These are phyloP conservation scores for Fagopyrum homotropicum DNA, from an alignment of 148 eudicot genomes.

Conservation along the genomic window DNA sequence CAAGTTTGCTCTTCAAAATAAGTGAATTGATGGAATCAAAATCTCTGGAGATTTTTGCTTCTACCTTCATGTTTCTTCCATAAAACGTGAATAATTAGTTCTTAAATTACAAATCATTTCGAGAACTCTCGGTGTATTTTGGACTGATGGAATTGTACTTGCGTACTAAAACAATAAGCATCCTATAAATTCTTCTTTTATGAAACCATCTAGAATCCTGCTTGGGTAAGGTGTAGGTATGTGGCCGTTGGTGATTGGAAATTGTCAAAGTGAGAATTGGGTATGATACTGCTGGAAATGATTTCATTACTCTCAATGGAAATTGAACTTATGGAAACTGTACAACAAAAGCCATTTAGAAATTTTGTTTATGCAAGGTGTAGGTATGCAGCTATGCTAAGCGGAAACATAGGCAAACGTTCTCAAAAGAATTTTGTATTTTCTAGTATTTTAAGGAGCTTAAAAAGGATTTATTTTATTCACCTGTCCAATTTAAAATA, in stretches of 20 bases:
- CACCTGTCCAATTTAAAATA: neutral
- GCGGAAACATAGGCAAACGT: neutral
- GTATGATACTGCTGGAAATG: neutral
- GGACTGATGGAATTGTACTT: neutral
- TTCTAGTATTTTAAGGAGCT: neutral
- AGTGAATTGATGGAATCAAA: neutral
- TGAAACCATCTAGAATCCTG: neutral
- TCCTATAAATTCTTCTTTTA: neutral
- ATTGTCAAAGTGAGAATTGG: neutral
- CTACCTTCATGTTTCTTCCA: neutral
- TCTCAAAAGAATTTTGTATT: neutral
- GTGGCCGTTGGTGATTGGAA: neutral
- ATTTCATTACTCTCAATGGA: neutral
- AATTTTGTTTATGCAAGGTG: neutral
- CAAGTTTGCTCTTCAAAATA: neutral
- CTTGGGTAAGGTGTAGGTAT: neutral
- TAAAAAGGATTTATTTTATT: neutral
- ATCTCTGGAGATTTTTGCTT: neutral
- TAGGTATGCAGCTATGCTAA: neutral
- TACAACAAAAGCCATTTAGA: neutral
- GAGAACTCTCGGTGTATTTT: neutral
- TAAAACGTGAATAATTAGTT: too few relatives aligned
- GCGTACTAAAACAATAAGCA: neutral
- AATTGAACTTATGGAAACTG: neutral
- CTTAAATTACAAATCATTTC: neutral